Percentiles rank a stretch among this genome's conserved stretches.
These are phyloP conservation scores for Gossypium turneri DNA, from an alignment of 345 rosid genomes.

Conservation along the genomic window DNA sequence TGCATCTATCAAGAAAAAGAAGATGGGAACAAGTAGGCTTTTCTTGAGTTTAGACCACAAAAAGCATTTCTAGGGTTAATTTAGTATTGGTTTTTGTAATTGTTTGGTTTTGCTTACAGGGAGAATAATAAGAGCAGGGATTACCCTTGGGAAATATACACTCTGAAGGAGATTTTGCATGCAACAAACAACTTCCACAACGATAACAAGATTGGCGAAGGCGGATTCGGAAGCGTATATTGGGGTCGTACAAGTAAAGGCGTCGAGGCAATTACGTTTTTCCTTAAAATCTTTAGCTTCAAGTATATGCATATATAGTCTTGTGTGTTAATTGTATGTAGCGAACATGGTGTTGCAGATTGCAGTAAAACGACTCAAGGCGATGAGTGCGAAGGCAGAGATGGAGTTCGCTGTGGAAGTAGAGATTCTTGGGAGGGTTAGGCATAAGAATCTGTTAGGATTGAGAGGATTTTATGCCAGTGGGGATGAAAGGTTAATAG, in stretches of 20 bases:
- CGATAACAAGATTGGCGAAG: constrained; percentile 70
- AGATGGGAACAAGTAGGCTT: constrained; percentile 17
- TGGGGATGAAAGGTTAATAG: constrained; percentile 60
- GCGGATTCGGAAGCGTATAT: constrained; percentile 65
- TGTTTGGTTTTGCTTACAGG: constrained; percentile 6
- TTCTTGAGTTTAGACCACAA: background rate
- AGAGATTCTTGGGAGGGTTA: constrained; percentile 67
- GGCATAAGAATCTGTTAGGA: constrained; percentile 58
- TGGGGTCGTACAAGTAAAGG: constrained; percentile 70
- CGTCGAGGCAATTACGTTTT: constrained; percentile 38
- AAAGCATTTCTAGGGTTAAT: background rate
- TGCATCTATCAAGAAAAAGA: constrained; percentile 19
- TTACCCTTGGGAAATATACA: constrained; percentile 55
- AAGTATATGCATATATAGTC: background rate
- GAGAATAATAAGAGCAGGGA: constrained; percentile 23
- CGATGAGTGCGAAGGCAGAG: constrained; percentile 63
- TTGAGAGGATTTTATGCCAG: constrained; percentile 67
- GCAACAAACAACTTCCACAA: constrained; percentile 63
- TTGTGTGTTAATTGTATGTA: background rate
- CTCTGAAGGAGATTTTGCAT: constrained; percentile 51
- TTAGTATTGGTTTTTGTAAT: background rate
- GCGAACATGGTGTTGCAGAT: constrained; percentile 30
- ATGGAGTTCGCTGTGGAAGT: constrained; percentile 74
- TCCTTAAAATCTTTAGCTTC: background rate
- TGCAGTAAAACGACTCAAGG: constrained; percentile 65